Percentiles rank a stretch among this genome's conserved stretches.
Conservation (phyloP, 768 basidiomycete genomes). For the Serendipita vermifera region DNA sequence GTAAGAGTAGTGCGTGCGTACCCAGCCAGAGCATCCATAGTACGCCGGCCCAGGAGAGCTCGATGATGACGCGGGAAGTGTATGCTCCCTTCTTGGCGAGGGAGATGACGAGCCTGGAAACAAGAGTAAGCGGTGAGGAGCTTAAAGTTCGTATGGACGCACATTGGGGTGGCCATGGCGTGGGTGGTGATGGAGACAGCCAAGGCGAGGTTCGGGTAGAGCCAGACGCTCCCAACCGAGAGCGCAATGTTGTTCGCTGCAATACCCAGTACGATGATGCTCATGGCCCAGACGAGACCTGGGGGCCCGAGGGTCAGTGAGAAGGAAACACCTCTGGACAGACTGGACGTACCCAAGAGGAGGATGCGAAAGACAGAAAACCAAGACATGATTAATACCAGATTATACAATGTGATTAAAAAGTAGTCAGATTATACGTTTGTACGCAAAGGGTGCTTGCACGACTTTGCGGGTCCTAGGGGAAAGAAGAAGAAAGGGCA, state of each 20-base stretch:
- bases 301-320: no score
- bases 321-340: no score
- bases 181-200: neutral
- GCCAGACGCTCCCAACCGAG: neutral
- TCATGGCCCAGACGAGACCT: neutral
- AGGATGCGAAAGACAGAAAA: no score
- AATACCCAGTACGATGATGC: neutral
- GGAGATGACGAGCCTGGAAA: slow-evolving; percentile 2
- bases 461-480: no score
- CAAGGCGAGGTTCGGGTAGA: neutral
- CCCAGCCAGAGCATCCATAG: slow-evolving; percentile 1
- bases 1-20: no score
- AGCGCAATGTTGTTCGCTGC: slow-evolving; percentile 1
- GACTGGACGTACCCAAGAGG: no score
- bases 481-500: no score
- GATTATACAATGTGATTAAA: no score
- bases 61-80: neutral
- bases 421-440: no score
- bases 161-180: neutral
- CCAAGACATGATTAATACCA: no score
- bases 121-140: no score
- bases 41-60: neutral
- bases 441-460: no score
- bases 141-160: neutral
- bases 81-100: neutral